These are phyloP conservation scores for Pythium angustatum DNA, from an alignment of 352 stramenopile species.

Conservation along the genomic window DNA sequence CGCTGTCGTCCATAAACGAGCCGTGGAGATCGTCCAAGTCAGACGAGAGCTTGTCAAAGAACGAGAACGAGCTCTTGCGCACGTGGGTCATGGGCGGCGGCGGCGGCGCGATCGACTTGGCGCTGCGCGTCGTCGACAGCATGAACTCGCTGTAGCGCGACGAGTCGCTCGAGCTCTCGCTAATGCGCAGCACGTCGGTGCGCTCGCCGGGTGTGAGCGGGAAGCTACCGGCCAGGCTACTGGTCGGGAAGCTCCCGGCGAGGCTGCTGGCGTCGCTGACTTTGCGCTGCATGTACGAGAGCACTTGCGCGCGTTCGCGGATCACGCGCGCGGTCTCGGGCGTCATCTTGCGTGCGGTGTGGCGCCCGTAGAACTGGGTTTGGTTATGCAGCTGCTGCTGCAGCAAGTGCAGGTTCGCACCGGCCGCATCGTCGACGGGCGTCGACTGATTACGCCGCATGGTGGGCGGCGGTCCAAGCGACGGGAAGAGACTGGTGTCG, in stretches of 20 bases:
- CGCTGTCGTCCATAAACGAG: slow-evolving; percentile 40
- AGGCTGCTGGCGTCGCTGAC: slow-evolving; percentile 77
- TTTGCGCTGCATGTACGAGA: slow-evolving; percentile 87
- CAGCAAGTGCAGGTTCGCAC: slow-evolving; percentile 16
- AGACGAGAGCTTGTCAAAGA: slow-evolving; percentile 84
- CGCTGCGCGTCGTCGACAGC: slow-evolving; percentile 44
- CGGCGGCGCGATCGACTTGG: slow-evolving; percentile 36
- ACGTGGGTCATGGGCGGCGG: slow-evolving; percentile 22
- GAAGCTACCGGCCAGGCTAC: slow-evolving; percentile 41
- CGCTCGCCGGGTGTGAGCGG: slow-evolving; percentile 52
- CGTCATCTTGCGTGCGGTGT: slow-evolving; percentile 22
- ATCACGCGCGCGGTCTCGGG: slow-evolving; percentile 66
- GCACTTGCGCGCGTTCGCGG: slow-evolving; percentile 81
- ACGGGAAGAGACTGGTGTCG: slow-evolving; percentile 19
- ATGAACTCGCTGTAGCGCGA: slow-evolving; percentile 50
- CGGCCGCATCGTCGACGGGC: slow-evolving; percentile 7
- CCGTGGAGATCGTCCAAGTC: slow-evolving; percentile 62
- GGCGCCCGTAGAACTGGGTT: slow-evolving; percentile 24
- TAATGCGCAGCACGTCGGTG: slow-evolving; percentile 43
- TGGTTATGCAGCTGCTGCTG: slow-evolving; percentile 31
- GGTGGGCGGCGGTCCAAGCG: slow-evolving; percentile 4
- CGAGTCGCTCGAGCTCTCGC: slow-evolving; percentile 72
- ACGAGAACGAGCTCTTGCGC: slow-evolving; percentile 84
- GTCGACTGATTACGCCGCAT: slow-evolving; percentile 30
- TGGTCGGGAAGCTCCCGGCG: slow-evolving; percentile 30